Evolutionary conservation across 208 protist genomes (phyloP).

Genomic region (Leishmania mexicana): DNA sequence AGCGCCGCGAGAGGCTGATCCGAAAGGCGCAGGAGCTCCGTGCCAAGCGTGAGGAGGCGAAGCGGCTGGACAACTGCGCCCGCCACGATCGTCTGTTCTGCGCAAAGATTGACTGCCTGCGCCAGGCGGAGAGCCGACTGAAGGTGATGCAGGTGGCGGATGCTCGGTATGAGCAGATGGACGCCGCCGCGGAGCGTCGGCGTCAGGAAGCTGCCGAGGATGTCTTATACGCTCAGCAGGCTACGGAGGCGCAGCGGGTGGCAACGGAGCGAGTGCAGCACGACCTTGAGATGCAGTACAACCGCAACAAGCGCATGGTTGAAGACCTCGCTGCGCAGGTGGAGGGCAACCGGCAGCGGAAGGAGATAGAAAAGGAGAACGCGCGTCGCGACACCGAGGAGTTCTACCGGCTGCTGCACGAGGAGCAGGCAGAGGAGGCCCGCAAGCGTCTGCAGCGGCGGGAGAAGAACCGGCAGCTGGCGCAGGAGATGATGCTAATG

Average conservation of each 20-base stretch:
- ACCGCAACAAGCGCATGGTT: conserved; percentile 39
- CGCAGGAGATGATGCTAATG: conserved; percentile 69
- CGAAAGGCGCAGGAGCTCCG: conserved; percentile 76
- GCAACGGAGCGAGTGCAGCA: conserved; percentile 61
- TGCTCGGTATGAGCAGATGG: conserved; percentile 72
- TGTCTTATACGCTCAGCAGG: conserved; percentile 76
- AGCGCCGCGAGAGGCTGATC: conserved; percentile 82
- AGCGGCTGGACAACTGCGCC: conserved; percentile 50
- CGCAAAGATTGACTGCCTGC: conserved; percentile 77
- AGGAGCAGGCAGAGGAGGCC: conserved; percentile 60
- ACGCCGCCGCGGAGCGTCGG: conserved; percentile 39
- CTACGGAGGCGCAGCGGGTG: conserved; percentile 62
- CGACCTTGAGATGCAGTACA: conserved; percentile 64
- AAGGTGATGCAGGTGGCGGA: conserved; percentile 87
- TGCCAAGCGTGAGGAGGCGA: conserved; percentile 56
- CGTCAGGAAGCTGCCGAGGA: conserved; percentile 55
- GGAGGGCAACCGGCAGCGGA: conserved; percentile 63
- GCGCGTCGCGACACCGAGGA: conserved; percentile 52
- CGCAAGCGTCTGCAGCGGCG: conserved; percentile 39
- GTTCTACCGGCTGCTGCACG: conserved; percentile 73
- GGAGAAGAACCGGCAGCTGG: conserved; percentile 40
- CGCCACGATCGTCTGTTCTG: conserved; percentile 77
- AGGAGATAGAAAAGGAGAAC: conserved; percentile 37
- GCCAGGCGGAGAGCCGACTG: conserved; percentile 84
- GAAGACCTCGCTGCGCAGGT: conserved; percentile 77